Conservation (phyloP, 495 filamentous ascomycete genomes). For the Apodospora peruviana region DNA sequence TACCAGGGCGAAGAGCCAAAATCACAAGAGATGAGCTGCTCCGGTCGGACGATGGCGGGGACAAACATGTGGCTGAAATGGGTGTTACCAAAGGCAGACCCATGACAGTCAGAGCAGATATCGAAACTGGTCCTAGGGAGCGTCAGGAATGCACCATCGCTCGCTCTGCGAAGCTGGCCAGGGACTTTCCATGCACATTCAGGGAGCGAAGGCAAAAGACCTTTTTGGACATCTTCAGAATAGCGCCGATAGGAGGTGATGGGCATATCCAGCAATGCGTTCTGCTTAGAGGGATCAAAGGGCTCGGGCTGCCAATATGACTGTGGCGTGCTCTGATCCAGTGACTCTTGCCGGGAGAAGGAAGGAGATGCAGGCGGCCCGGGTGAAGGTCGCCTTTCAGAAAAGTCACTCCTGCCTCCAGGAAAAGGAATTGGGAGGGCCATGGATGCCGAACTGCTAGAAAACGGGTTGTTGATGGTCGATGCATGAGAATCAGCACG, state of each 20-base stretch:
- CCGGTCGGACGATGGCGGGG: slow-evolving; percentile 27
- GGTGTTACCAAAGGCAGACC: slow-evolving; percentile 29
- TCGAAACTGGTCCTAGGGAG: slow-evolving; percentile 37
- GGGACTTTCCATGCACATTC: slow-evolving; percentile 33
- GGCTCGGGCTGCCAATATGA: slow-evolving; percentile 24
- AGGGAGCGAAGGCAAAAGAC: slow-evolving; percentile 26
- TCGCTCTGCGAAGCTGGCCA: slow-evolving; percentile 9
- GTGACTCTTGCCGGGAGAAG: slow-evolving; percentile 11
- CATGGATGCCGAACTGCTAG: slow-evolving; percentile 6
- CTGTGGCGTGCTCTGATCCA: slow-evolving; percentile 14
- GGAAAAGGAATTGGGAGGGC: slow-evolving; percentile 5
- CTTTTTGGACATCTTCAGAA: slow-evolving; percentile 26
- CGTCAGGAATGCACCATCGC: slow-evolving; percentile 33
- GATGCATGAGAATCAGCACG: slow-evolving; percentile 18
- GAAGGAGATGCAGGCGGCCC: slow-evolving; percentile 11
- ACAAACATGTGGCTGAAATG: slow-evolving; percentile 36
- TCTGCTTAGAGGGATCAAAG: slow-evolving; percentile 19
- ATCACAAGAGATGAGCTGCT: slow-evolving; percentile 35
- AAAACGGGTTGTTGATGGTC: slow-evolving; percentile 13
- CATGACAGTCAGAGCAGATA: slow-evolving; percentile 42
- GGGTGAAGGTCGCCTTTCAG: slow-evolving; percentile 18
- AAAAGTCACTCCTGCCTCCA: slow-evolving; percentile 5
- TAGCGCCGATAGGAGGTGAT: slow-evolving; percentile 29
- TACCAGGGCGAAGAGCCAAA: slow-evolving; percentile 41
- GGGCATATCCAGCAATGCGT: slow-evolving; percentile 10